Percentiles rank a stretch among this genome's conserved stretches.
Evolutionary conservation across 1,284 basidiomycete genomes (phyloP).

Genomic region (Caloboletus firmus): DNA sequence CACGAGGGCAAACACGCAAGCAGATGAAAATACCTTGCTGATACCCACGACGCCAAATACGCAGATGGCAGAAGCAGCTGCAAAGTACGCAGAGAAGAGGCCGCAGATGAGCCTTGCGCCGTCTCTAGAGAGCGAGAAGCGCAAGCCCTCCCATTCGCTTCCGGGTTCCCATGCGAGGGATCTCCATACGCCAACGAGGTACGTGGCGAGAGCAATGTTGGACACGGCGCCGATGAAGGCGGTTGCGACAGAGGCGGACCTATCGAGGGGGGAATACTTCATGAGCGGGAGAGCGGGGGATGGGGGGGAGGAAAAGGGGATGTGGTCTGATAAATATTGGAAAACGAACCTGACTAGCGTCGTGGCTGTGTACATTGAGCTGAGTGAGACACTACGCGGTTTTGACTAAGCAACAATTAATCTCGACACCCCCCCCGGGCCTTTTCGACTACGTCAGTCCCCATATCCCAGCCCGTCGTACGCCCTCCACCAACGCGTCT

Average conservation of each 20-base stretch:
- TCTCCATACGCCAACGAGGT: slow-evolving; percentile 56
- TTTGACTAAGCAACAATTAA: slow-evolving; percentile 18
- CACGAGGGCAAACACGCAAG: background rate
- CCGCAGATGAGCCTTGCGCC: slow-evolving; percentile 63
- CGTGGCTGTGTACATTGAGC: slow-evolving; percentile 3
- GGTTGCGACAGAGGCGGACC: slow-evolving; percentile 54
- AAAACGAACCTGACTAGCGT: background rate
- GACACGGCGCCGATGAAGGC: slow-evolving; percentile 55
- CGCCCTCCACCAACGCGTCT: slow-evolving; percentile 81
- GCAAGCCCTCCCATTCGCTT: slow-evolving; percentile 68
- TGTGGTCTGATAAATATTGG: slow-evolving; percentile 1
- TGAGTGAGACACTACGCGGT: slow-evolving; percentile 12
- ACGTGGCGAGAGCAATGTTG: slow-evolving; percentile 55
- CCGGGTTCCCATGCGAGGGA: slow-evolving; percentile 68
- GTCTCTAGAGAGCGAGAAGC: slow-evolving; percentile 58
- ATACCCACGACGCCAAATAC: slow-evolving; percentile 66
- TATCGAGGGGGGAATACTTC: slow-evolving; percentile 32
- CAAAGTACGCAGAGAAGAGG: slow-evolving; percentile 66
- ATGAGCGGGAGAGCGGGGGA: slow-evolving; percentile 1
- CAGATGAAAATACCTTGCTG: slow-evolving; percentile 48
- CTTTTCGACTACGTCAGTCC: slow-evolving; percentile 43
- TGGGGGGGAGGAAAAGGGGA: background rate
- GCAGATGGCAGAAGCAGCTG: slow-evolving; percentile 59
- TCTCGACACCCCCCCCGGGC: too few species aligned
- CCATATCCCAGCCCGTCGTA: slow-evolving; percentile 82